A percentile compares a stretch with the other conserved stretches of the same genome.
Evolutionary conservation across 208 protist genomes (phyloP).

Genomic region (Acanthamoeba sp.): DNA sequence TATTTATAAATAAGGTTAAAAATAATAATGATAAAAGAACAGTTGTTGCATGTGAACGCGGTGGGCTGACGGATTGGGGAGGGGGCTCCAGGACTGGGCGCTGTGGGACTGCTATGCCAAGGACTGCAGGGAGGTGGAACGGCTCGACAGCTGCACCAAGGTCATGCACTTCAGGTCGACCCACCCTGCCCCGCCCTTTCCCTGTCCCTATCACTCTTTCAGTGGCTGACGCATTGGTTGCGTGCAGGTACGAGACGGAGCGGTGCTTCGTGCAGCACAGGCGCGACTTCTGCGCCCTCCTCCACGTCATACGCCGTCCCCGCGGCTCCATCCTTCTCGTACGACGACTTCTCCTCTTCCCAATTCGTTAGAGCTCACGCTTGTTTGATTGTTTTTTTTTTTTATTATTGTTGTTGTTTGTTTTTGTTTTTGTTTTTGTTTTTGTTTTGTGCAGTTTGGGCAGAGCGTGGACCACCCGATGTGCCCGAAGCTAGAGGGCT

Average conservation of each 20-base stretch:
- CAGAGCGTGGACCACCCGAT: neutral
- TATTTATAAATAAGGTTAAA: no score
- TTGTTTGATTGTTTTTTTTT: no score
- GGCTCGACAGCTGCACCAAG: neutral
- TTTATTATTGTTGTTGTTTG: no score
- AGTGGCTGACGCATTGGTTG: neutral
- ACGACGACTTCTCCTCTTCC: neutral
- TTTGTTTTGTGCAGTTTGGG: neutral
- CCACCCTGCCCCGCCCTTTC: no score
- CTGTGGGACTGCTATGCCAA: slow-evolving; percentile 6
- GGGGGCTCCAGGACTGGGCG: neutral
- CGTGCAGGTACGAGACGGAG: neutral
- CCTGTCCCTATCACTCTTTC: no score
- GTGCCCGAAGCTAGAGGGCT: neutral
- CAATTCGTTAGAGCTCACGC: no score
- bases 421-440: neutral
- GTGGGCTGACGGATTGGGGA: neutral
- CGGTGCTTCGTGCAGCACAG: slow-evolving; percentile 1
- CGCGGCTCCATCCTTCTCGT: neutral
- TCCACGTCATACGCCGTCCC: neutral
- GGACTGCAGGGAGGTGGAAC: neutral
- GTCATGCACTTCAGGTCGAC: neutral
- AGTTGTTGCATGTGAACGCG: no score
- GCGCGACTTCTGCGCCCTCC: neutral
- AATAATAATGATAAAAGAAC: no score